phyloP scores from a whole-genome alignment of 495 filamentous ascomycete genomes.

The Neurospora hispaniola region DNA sequence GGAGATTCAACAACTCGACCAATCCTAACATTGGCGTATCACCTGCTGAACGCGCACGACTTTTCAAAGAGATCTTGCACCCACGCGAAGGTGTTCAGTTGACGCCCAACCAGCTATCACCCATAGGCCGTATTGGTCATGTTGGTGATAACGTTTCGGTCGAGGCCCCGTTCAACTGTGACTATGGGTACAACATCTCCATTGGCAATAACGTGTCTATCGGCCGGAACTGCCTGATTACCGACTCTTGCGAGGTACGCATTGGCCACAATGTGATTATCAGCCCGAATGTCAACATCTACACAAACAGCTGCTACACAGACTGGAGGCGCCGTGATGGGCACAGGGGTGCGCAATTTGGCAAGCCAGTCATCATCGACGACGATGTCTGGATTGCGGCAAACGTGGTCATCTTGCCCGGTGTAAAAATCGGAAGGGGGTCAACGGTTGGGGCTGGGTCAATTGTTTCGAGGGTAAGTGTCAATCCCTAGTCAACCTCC shows the following conservation, averaged over 20 bases:
- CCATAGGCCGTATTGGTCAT: constrained; percentile 44
- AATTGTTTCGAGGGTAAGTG: constrained; percentile 72
- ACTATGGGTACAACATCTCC: constrained; percentile 90
- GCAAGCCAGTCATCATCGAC: constrained; percentile 66
- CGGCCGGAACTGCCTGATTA: constrained; percentile 74
- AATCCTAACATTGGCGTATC: constrained; percentile 69
- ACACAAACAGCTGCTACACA: constrained; percentile 62
- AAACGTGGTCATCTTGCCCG: constrained; percentile 68
- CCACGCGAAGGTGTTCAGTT: constrained; percentile 39
- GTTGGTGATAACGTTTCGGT: constrained; percentile 71
- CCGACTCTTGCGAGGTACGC: constrained; percentile 60
- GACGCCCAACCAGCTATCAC: constrained; percentile 35
- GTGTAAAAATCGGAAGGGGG: constrained; percentile 71
- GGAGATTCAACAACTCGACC: constrained; percentile 80
- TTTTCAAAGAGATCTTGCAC: constrained; percentile 63
- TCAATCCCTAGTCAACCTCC: background rate
- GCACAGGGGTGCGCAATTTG: constrained; percentile 59
- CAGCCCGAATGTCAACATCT: constrained; percentile 80
- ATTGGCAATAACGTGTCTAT: constrained; percentile 84
- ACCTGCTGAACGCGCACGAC: constrained; percentile 64
- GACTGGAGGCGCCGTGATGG: constrained; percentile 69
- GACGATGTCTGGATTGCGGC: constrained; percentile 73
- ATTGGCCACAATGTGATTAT: constrained; percentile 77
- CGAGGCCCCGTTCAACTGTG: constrained; percentile 84
- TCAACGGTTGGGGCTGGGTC: constrained; percentile 74